phyloP scores from a whole-genome alignment of 2,329 filamentous ascomycete genomes.

The Pyrenophora graminea region DNA sequence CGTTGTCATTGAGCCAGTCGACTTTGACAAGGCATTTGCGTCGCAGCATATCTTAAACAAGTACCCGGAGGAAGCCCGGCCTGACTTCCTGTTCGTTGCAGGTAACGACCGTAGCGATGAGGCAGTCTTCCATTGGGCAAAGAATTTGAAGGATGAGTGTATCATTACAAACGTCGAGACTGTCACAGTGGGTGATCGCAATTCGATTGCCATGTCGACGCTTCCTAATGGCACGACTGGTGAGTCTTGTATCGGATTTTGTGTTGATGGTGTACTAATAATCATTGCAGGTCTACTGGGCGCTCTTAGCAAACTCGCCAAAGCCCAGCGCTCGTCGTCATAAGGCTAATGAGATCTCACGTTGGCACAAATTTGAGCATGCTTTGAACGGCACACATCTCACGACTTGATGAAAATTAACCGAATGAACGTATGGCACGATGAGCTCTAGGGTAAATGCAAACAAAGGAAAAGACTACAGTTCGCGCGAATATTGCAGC shows the following conservation, averaged over 20 bases:
- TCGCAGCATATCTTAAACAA: conserved; percentile 71
- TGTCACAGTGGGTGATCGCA: conserved; percentile 82
- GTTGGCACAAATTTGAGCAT: no score
- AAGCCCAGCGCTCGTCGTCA: conserved; percentile 14
- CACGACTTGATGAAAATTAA: no score
- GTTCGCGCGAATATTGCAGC: neutral
- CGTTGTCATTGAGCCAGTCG: conserved; percentile 80
- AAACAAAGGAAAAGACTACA: neutral
- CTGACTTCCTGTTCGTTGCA: conserved; percentile 87
- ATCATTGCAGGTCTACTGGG: conserved; percentile 33
- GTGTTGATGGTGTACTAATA: conserved; percentile 11
- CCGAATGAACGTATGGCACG: no score
- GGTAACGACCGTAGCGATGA: conserved; percentile 94
- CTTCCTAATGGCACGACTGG: conserved; percentile 91
- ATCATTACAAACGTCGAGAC: conserved; percentile 68
- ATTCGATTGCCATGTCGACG: conserved; percentile 84
- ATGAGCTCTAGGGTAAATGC: no score
- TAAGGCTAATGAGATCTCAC: neutral
- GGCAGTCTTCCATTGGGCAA: conserved; percentile 92
- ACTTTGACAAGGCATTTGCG: conserved; percentile 87
- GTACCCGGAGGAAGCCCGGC: conserved; percentile 28
- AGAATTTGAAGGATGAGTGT: conserved; percentile 65
- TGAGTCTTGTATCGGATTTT: conserved; percentile 50
- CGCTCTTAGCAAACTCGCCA: conserved; percentile 36
- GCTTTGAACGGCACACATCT: no score